phyloP scores from a whole-genome alignment of 2,329 filamentous ascomycete species.

The Fusarium sp. region DNA sequence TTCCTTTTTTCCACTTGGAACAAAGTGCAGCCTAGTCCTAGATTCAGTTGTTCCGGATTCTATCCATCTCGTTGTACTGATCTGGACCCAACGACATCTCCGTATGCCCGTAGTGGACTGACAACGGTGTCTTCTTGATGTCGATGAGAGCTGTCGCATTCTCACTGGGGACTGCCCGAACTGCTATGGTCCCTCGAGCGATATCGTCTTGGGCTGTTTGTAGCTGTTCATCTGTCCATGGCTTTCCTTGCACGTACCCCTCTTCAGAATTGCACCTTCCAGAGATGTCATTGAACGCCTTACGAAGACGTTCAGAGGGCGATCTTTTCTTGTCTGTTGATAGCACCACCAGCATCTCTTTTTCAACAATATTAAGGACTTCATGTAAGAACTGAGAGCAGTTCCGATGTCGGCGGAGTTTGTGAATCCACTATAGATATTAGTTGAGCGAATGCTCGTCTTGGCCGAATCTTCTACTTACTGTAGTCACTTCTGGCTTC shows the following conservation, averaged over 20 bases:
- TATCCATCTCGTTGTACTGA: too few species aligned
- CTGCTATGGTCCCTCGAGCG: background rate
- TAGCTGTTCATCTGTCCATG: background rate
- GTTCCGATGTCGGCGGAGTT: background rate
- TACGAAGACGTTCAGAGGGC: background rate
- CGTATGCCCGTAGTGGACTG: too few species aligned
- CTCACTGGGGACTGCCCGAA: background rate
- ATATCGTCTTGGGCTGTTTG: too few species aligned
- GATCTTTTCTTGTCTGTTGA: background rate
- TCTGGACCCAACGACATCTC: too few species aligned
- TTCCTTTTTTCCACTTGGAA: too few species aligned
- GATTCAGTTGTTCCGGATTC: too few species aligned
- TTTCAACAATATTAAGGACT: background rate
- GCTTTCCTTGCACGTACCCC: background rate
- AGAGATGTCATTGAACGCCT: background rate
- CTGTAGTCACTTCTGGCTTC: constrained; percentile 13
- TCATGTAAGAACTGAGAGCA: constrained; percentile 11
- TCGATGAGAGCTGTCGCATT: background rate
- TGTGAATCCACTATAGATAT: background rate
- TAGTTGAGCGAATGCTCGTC: too few species aligned
- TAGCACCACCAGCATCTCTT: constrained; percentile 19
- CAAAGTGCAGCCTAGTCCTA: too few species aligned
- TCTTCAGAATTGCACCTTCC: background rate
- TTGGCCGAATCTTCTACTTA: background rate
- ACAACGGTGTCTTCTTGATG: too few species aligned